Percentiles rank a stretch among this genome's conserved stretches.
phyloP scores from a whole-genome alignment of 208 protist species.

The Acanthamoeba quina region DNA sequence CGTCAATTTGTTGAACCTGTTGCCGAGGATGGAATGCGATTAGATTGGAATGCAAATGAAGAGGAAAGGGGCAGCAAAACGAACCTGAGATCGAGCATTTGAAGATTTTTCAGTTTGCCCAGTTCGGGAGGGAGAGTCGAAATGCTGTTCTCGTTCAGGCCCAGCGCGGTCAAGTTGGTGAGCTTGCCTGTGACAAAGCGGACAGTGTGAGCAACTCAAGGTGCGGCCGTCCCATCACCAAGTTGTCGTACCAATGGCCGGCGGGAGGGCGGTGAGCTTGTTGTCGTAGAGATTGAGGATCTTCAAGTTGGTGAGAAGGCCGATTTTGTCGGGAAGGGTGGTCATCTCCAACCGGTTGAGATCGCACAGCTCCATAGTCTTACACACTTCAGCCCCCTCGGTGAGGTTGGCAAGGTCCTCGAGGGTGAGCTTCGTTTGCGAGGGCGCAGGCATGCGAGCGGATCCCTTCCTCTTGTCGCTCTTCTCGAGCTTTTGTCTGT shows the following conservation, averaged over 20 bases:
- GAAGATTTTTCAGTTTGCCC: constrained; percentile 63
- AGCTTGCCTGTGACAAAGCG: constrained; percentile 35
- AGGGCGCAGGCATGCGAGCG: neutral
- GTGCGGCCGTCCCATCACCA: too few relatives aligned
- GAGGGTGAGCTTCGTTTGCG: constrained; percentile 50
- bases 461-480: constrained; percentile 19
- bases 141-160: constrained; percentile 73
- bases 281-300: constrained; percentile 75
- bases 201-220: neutral
- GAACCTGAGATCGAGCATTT: constrained; percentile 58
- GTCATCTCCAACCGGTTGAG: constrained; percentile 42
- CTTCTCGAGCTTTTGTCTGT: constrained; percentile 44
- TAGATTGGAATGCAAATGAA: neutral
- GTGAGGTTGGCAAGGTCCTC: constrained; percentile 44
- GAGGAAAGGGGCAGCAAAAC: neutral
- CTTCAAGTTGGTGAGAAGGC: constrained; percentile 49
- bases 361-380: constrained; percentile 75
- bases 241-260: constrained; percentile 19
- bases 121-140: constrained; percentile 53
- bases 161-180: constrained; percentile 54
- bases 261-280: constrained; percentile 61
- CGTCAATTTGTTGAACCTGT: constrained; percentile 66
- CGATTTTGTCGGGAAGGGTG: constrained; percentile 58
- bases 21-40: neutral
- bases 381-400: constrained; percentile 36